A percentile compares a stretch with the other conserved stretches of the same genome.
Conservation (phyloP, 192 early-diverging fungal genomes). For the Chytriomyces sp. region DNA sequence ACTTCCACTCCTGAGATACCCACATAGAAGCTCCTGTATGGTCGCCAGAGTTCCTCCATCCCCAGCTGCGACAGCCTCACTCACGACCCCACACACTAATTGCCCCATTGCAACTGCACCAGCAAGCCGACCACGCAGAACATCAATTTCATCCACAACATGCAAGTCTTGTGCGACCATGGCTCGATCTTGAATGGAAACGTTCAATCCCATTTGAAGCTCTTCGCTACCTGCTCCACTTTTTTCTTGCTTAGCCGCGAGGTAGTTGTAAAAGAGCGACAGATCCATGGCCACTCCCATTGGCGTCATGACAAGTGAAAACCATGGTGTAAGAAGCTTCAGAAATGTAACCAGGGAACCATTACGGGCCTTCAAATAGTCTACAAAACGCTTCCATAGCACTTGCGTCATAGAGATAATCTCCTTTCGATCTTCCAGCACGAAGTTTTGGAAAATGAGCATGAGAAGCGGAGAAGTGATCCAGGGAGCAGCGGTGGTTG, state of each 20-base stretch:
- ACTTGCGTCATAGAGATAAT: slow-evolving; percentile 62
- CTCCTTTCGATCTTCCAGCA: slow-evolving; percentile 81
- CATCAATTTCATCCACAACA: slow-evolving; percentile 72
- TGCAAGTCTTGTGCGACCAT: slow-evolving; percentile 93
- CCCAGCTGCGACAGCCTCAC: not conserved
- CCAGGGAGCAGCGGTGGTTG: slow-evolving; percentile 44
- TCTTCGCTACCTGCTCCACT: not conserved
- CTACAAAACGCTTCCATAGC: slow-evolving; percentile 73
- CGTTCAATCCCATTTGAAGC: slow-evolving; percentile 57
- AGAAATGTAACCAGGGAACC: slow-evolving; percentile 12
- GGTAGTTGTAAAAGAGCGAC: slow-evolving; percentile 45
- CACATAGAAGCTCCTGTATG: slow-evolving; percentile 58
- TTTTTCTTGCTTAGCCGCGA: not conserved
- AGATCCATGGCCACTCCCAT: slow-evolving; percentile 78
- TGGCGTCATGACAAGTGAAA: slow-evolving; percentile 81
- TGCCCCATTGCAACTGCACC: slow-evolving; percentile 81
- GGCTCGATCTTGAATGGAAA: slow-evolving; percentile 77
- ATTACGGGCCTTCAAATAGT: slow-evolving; percentile 33
- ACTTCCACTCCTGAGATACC: slow-evolving; percentile 71
- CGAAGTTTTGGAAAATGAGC: slow-evolving; percentile 88
- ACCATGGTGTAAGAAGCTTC: slow-evolving; percentile 54
- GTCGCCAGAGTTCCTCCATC: not conserved
- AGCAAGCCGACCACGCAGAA: slow-evolving; percentile 81
- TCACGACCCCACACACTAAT: slow-evolving; percentile 64
- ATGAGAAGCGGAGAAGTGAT: slow-evolving; percentile 66